Conservation (phyloP, 345 rosid species). For the Gynandropsis gynandra region DNA sequence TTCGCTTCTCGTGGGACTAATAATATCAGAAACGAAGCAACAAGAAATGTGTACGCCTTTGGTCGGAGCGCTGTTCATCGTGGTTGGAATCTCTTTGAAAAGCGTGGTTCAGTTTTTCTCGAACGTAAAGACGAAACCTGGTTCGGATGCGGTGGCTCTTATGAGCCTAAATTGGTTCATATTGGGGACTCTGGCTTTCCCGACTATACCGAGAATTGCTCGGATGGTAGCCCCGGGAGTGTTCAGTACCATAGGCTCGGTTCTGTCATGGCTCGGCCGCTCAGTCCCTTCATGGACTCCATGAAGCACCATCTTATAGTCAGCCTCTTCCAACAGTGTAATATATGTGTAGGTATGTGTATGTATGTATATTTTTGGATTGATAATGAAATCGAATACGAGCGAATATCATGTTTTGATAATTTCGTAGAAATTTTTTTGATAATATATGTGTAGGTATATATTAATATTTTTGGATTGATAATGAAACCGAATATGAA, state of each 20-base stretch:
- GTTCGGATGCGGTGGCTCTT: constrained; percentile 70
- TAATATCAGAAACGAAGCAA: constrained; percentile 48
- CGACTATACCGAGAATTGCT: constrained; percentile 48
- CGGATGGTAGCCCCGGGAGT: constrained; percentile 30
- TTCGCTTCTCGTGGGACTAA: constrained; percentile 57
- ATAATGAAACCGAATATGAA: too few species aligned
- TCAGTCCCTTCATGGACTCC: not conserved
- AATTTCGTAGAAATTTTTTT: too few species aligned
- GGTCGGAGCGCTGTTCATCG: constrained; percentile 63
- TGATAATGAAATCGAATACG: too few species aligned
- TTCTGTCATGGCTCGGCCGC: constrained; percentile 13
- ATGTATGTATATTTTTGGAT: too few species aligned
- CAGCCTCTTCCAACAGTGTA: too few species aligned
- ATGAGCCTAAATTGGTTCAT: constrained; percentile 82
- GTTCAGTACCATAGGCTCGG: constrained; percentile 8
- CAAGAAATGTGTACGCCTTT: constrained; percentile 67
- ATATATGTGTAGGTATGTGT: too few species aligned
- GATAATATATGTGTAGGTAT: too few species aligned
- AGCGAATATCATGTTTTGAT: too few species aligned
- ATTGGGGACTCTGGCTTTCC: constrained; percentile 68
- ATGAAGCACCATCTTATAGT: too few species aligned
- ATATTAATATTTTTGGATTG: too few species aligned
- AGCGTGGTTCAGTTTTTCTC: constrained; percentile 67
- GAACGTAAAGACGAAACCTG: constrained; percentile 51
- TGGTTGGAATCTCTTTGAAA: constrained; percentile 63